Percentiles rank a stretch among this genome's conserved stretches.
Conservation (phyloP, 106 monocot genomes). For the Chionographis japonica region DNA sequence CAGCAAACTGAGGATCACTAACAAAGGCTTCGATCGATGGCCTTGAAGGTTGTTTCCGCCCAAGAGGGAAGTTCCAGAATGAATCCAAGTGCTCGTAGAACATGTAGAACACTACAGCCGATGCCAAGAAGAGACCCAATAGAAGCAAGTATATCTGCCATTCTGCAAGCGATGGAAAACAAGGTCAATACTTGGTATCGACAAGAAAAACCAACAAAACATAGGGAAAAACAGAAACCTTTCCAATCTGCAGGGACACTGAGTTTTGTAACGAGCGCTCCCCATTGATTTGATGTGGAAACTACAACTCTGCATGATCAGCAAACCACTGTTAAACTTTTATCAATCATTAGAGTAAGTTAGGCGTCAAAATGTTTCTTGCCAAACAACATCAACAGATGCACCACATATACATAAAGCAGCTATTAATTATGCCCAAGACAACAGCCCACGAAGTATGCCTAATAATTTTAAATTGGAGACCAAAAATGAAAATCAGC, state of each 20-base stretch:
- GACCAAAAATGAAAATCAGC: too few species aligned
- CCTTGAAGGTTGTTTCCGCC: slow-evolving; percentile 25
- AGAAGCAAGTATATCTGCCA: slow-evolving; percentile 75
- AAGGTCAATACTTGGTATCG: not conserved
- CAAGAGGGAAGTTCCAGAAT: slow-evolving; percentile 60
- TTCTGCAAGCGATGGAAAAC: slow-evolving; percentile 24
- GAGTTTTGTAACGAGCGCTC: slow-evolving; percentile 63
- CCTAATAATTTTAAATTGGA: too few species aligned
- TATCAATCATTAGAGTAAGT: too few species aligned
- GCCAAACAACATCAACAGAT: too few species aligned
- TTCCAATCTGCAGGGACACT: slow-evolving; percentile 92
- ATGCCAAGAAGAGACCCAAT: slow-evolving; percentile 53
- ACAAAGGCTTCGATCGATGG: slow-evolving; percentile 10
- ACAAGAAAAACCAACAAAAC: not conserved
- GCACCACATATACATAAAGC: too few species aligned
- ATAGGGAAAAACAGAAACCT: slow-evolving; percentile 32
- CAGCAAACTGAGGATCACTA: slow-evolving; percentile 30
- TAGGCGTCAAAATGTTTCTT: too few species aligned
- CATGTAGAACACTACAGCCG: slow-evolving; percentile 36
- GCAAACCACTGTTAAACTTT: too few species aligned
- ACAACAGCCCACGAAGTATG: too few species aligned
- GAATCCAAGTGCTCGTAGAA: slow-evolving; percentile 54
- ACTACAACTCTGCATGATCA: slow-evolving; percentile 63
- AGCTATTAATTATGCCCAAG: too few species aligned
- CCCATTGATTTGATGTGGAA: slow-evolving; percentile 75